Conservation (phyloP, 176 grass and related monocot genomes). For the Aegilops tauschii region DNA sequence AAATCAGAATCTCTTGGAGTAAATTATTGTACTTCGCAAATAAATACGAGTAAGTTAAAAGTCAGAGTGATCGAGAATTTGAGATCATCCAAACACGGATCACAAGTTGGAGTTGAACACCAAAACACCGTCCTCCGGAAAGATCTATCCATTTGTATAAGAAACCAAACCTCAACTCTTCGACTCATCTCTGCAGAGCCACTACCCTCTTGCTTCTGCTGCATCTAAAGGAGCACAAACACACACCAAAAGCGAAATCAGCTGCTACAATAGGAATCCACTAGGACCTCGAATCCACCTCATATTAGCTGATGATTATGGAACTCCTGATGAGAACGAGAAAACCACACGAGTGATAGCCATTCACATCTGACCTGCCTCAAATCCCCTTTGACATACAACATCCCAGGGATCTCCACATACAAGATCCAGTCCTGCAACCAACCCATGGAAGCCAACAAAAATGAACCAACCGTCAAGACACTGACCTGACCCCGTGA, state of each 20-base stretch:
- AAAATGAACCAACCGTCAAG: neutral
- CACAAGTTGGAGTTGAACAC: neutral
- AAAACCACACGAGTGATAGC: neutral
- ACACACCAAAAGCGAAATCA: slow-evolving; percentile 9
- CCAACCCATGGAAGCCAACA: neutral
- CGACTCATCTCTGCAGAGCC: neutral
- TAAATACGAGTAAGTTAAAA: too few relatives aligned
- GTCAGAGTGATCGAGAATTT: neutral
- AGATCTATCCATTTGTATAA: too few relatives aligned
- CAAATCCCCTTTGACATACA: neutral
- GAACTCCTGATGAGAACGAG: too few relatives aligned
- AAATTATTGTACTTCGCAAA: too few relatives aligned
- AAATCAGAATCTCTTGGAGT: too few relatives aligned
- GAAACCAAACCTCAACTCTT: slow-evolving; percentile 22
- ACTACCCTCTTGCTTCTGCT: neutral
- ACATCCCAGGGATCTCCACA: neutral
- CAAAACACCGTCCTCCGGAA: too few relatives aligned
- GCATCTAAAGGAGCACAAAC: neutral
- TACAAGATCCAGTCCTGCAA: slow-evolving; percentile 21
- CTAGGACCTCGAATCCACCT: slow-evolving; percentile 12
- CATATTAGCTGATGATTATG: neutral
- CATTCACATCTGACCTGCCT: slow-evolving; percentile 17
- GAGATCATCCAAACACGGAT: neutral
- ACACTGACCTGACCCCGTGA: neutral
- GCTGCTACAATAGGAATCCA: neutral